A percentile compares a stretch with the other conserved stretches of the same genome.
Evolutionary conservation across 1,139 yeast species (phyloP).

Genomic region (Kurtzmaniella quercitrusa): DNA sequence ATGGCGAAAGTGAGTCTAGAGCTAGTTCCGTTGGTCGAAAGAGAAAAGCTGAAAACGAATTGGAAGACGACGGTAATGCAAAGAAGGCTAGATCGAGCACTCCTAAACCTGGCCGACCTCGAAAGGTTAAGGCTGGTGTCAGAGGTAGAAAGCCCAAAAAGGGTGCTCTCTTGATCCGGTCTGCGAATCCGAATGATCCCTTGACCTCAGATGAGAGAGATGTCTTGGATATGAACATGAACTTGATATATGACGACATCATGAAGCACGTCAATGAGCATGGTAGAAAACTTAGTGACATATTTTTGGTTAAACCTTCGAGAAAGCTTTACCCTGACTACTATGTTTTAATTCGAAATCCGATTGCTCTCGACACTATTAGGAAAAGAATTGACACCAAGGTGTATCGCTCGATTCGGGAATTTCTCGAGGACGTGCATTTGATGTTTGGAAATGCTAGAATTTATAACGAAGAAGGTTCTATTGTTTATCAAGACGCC

Average conservation of each 20-base stretch:
- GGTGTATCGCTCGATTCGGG: conserved; percentile 53
- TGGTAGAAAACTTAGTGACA: conserved; percentile 47
- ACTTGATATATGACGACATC: conserved; percentile 42
- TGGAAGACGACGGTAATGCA: conserved; percentile 10
- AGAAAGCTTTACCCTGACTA: conserved; percentile 80
- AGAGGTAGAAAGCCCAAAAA: conserved; percentile 20
- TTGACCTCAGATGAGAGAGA: conserved; percentile 40
- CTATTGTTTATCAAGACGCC: conserved; percentile 79
- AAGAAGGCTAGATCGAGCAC: conserved; percentile 30
- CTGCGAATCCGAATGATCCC: conserved; percentile 38
- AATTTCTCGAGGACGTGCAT: conserved; percentile 67
- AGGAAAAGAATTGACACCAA: conserved; percentile 53
- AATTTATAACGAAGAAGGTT: conserved; percentile 87
- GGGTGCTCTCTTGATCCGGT: conserved; percentile 28
- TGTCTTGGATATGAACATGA: conserved; percentile 37
- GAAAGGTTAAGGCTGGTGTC: conserved; percentile 18
- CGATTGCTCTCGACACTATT: conserved; percentile 74
- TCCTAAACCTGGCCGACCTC: conserved; percentile 23
- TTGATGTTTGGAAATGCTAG: conserved; percentile 81
- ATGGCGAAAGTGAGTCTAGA: conserved; percentile 8
- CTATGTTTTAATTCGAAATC: conserved; percentile 70
- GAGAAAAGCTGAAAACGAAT: conserved; percentile 10
- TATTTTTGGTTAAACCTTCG: conserved; percentile 68
- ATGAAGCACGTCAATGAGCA: conserved; percentile 41
- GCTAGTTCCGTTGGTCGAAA: conserved; percentile 5